phyloP scores from a whole-genome alignment of 2,329 filamentous ascomycete genomes.

The Calonectria pseudoturangicola region DNA sequence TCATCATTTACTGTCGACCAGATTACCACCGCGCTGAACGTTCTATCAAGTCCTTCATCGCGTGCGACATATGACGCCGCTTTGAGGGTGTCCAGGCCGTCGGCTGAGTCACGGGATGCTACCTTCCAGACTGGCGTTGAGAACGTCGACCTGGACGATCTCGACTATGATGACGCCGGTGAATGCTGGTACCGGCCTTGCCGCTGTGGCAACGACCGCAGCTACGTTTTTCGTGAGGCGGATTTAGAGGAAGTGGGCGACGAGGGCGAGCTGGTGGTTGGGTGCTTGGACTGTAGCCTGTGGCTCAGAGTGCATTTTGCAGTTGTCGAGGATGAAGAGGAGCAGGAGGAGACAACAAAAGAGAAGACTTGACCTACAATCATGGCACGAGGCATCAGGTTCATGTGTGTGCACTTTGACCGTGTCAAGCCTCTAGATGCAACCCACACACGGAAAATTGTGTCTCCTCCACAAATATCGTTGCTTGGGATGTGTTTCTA shows the following conservation, averaged over 20 bases:
- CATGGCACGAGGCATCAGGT: neutral
- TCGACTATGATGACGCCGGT: conserved; percentile 69
- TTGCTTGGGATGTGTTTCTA: neutral
- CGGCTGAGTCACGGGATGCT: conserved; percentile 45
- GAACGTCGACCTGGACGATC: conserved; percentile 79
- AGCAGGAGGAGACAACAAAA: conserved; percentile 43
- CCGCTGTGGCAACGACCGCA: conserved; percentile 78
- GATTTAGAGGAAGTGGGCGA: conserved; percentile 76
- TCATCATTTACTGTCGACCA: conserved; percentile 75
- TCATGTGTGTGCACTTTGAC: neutral
- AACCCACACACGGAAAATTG: too few relatives aligned
- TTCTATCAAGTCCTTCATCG: conserved; percentile 70
- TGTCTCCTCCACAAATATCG: neutral
- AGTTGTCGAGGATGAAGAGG: conserved; percentile 64
- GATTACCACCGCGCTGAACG: conserved; percentile 75
- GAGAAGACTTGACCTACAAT: conserved; percentile 48
- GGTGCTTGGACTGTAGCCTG: conserved; percentile 79
- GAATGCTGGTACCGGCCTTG: conserved; percentile 74
- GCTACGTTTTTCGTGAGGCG: conserved; percentile 74
- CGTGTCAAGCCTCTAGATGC: neutral
- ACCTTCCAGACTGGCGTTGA: conserved; percentile 76
- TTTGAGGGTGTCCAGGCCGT: conserved; percentile 62
- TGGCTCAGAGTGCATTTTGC: conserved; percentile 80
- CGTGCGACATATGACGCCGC: conserved; percentile 73
- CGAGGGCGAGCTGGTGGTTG: conserved; percentile 77